Percentiles rank a stretch among this genome's conserved stretches.
These are phyloP conservation scores for Trichosanthes truncata DNA, from an alignment of 306 rosid genomes.

Conservation along the genomic window DNA sequence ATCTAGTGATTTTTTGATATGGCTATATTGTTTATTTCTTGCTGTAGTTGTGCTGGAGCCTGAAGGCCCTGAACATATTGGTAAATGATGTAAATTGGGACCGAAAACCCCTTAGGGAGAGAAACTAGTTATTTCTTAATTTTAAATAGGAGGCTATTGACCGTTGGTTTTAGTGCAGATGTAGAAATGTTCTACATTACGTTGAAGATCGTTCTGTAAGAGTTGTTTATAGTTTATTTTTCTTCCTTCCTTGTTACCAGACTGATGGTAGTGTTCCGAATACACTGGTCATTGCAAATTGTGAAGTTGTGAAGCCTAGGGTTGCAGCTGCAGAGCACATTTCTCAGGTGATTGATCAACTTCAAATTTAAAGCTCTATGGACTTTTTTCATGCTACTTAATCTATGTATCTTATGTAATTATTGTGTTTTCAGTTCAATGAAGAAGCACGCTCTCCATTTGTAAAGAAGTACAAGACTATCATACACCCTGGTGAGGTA, in stretches of 20 bases:
- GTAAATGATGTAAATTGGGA: neutral
- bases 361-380: neutral
- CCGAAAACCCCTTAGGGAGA: neutral
- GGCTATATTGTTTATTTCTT: neutral
- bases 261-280: constrained; percentile 99
- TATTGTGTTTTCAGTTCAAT: constrained; percentile 51
- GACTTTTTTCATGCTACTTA: constrained; percentile 6
- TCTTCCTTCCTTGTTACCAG: constrained; percentile 24
- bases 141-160: neutral
- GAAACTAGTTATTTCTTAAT: neutral
- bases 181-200: neutral
- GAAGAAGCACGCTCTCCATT: constrained; percentile 99
- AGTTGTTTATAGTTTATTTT: neutral
- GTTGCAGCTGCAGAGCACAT: constrained; percentile 99
- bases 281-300: constrained; percentile 93
- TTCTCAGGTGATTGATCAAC: constrained; percentile 51
- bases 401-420: neutral
- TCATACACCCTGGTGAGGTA: constrained; percentile 99
- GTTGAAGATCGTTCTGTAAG: neutral
- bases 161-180: neutral
- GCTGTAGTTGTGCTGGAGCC: neutral
- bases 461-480: constrained; percentile 98
- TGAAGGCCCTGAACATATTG: neutral
- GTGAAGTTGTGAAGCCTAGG: constrained; percentile 96
- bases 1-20: neutral